Evolutionary conservation across 225 moss, liverwort and hornwort genomes (phyloP).

Genomic region (Rhytidiadelphus loreus): DNA sequence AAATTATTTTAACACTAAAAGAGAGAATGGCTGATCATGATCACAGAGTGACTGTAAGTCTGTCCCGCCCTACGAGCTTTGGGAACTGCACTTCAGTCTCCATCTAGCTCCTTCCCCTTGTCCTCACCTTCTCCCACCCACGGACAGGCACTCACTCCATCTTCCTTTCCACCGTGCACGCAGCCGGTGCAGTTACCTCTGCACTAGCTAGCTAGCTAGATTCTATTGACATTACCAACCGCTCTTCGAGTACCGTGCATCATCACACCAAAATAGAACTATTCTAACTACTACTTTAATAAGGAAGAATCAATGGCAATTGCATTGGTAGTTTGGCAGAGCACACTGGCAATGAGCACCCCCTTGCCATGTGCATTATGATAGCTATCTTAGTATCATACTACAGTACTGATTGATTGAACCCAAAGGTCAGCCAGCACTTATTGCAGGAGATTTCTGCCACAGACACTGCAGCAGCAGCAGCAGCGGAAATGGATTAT

Average conservation of each 20-base stretch:
- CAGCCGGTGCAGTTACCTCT: background rate
- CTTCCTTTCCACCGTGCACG: background rate
- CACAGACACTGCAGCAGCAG: background rate
- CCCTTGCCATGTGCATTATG: background rate
- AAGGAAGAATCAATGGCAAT: background rate
- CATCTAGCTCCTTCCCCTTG: background rate
- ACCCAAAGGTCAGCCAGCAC: background rate
- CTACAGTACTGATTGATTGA: background rate
- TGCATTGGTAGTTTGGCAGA: background rate
- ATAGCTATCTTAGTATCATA: background rate
- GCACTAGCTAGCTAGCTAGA: background rate
- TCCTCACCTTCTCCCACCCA: background rate
- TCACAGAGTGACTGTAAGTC: background rate
- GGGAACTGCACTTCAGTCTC: background rate
- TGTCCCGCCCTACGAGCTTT: background rate
- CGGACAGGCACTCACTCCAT: background rate
- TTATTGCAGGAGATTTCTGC: conserved; percentile 8
- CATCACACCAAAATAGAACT: background rate
- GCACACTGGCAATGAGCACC: background rate
- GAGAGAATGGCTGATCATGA: background rate
- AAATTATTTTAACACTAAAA: background rate
- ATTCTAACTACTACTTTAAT: background rate
- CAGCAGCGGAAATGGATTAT: background rate
- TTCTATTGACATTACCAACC: background rate
- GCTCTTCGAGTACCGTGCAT: background rate